Percentiles rank a stretch among this genome's conserved stretches.
Conservation (phyloP, 257 asterid genomes). For the Cruciata laevipes region DNA sequence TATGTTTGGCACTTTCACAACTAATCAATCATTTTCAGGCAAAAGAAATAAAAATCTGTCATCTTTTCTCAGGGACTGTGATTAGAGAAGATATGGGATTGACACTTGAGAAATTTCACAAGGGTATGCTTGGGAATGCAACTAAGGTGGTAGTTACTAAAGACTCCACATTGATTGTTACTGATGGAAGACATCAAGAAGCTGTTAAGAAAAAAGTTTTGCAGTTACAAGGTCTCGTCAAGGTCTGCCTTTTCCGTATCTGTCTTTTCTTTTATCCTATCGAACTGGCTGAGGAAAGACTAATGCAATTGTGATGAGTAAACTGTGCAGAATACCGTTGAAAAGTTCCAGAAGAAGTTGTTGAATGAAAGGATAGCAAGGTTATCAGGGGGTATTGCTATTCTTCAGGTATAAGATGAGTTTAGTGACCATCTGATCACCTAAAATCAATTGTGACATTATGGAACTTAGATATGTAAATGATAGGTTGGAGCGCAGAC, state of each 20-base stretch:
- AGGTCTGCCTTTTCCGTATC: conserved; percentile 29
- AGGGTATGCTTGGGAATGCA: conserved; percentile 62
- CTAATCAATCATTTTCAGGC: too few species aligned
- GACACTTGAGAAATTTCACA: conserved; percentile 51
- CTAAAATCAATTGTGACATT: neutral
- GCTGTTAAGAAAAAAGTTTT: conserved; percentile 49
- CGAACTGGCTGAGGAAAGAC: neutral
- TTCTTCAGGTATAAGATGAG: conserved; percentile 49
- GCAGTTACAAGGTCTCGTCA: conserved; percentile 61
- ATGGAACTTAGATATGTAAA: neutral
- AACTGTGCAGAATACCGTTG: conserved; percentile 55
- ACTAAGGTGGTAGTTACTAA: conserved; percentile 65
- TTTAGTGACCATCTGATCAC: neutral
- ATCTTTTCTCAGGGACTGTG: conserved; percentile 47
- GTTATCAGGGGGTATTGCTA: conserved; percentile 68
- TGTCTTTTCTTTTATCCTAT: neutral
- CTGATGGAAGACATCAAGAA: conserved; percentile 56
- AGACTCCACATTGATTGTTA: conserved; percentile 66
- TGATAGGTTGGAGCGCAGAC: conserved; percentile 84
- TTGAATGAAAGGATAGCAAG: conserved; percentile 76
- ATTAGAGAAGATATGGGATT: conserved; percentile 74
- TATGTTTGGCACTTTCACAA: neutral
- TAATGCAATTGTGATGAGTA: neutral
- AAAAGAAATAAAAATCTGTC: neutral
- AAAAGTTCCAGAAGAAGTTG: conserved; percentile 62